Conservation (phyloP, 2,329 filamentous ascomycete genomes). For the Diaporthe australafricana region DNA sequence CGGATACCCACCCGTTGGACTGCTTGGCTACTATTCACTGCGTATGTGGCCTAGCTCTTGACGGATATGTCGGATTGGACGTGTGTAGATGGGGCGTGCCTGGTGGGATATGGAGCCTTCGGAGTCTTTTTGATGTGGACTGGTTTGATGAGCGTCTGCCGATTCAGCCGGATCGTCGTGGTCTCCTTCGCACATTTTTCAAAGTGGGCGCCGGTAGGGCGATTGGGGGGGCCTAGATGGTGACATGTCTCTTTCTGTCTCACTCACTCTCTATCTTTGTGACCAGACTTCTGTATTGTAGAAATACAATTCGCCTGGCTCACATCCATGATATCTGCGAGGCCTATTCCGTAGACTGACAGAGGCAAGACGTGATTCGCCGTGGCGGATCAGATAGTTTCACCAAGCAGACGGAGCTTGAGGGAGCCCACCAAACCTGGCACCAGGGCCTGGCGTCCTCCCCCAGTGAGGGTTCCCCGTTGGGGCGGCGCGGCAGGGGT, state of each 20-base stretch:
- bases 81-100: conserved; percentile 1
- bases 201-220: conserved; percentile 22
- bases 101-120: conserved; percentile 18
- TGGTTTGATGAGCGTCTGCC: conserved; percentile 16
- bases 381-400: conserved; percentile 5
- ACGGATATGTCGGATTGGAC: conserved; percentile 15
- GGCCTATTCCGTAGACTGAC: not conserved
- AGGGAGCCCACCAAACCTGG: conserved; percentile 8
- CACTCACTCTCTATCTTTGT: not conserved
- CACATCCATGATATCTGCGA: not conserved
- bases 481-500: conserved; percentile 5
- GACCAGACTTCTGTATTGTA: no score
- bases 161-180: conserved; percentile 9
- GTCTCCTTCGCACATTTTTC: conserved; percentile 1
- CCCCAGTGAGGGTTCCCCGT: no score
- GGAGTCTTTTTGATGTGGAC: not conserved
- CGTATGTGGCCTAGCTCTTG: not conserved
- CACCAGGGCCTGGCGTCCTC: no score
- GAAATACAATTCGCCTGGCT: no score
- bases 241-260: conserved; percentile 1
- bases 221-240: not conserved
- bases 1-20: not conserved
- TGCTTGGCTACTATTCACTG: not conserved
- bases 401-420: conserved; percentile 17
- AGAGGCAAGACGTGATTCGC: not conserved